These are phyloP conservation scores for Olyra latifolia DNA, from an alignment of 176 grass and related monocot genomes.

Conservation along the genomic window DNA sequence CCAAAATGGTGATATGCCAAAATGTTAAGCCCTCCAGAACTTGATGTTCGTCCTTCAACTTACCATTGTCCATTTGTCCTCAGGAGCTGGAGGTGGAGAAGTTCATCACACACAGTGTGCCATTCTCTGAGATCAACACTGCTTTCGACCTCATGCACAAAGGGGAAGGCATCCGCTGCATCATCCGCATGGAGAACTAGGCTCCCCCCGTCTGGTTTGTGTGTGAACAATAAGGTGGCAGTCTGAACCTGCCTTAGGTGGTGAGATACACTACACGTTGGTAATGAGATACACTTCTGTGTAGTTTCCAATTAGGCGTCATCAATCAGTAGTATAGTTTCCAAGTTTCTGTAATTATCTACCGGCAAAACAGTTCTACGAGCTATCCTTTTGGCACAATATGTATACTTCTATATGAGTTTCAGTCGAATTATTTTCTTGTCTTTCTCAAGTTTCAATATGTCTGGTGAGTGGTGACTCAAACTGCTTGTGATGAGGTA, in stretches of 20 bases:
- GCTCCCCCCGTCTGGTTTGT: neutral
- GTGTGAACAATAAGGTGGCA: constrained; percentile 27
- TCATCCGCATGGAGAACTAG: constrained; percentile 77
- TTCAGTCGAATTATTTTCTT: neutral
- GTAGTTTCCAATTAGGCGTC: constrained; percentile 8
- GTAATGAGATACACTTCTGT: neutral
- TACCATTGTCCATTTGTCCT: neutral
- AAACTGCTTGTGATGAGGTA: neutral
- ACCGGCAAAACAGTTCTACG: neutral
- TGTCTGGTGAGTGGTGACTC: neutral
- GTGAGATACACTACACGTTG: neutral
- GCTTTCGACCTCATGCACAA: constrained; percentile 78
- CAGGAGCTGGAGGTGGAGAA: constrained; percentile 87
- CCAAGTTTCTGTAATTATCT: constrained; percentile 25
- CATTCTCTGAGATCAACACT: constrained; percentile 77
- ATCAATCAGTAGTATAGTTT: constrained; percentile 15
- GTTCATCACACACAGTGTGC: constrained; percentile 72
- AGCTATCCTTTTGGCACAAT: neutral
- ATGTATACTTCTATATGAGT: neutral
- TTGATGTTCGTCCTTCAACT: neutral
- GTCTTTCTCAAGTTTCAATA: neutral
- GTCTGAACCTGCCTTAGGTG: constrained; percentile 10
- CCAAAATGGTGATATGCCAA: neutral
- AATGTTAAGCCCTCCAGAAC: neutral
- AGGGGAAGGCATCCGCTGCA: constrained; percentile 75